These are phyloP conservation scores for Calonectria hongkongensis DNA, from an alignment of 2,329 filamentous ascomycete species.

Conservation along the genomic window DNA sequence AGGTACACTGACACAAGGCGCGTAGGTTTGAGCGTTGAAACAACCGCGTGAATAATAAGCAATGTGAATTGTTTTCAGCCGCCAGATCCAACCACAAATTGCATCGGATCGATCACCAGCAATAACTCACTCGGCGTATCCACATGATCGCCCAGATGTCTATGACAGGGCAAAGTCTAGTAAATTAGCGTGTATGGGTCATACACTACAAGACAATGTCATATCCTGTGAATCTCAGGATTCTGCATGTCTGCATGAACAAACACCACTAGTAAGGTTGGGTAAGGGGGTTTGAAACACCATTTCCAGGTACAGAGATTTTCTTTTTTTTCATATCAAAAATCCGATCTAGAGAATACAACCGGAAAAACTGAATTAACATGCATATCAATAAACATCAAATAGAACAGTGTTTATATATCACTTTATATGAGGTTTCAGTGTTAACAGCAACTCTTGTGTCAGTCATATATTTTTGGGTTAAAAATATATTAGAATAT, in stretches of 20 bases:
- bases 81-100: neutral
- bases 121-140: neutral
- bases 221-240: neutral
- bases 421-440: too few relatives aligned
- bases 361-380: too few relatives aligned
- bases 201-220: neutral
- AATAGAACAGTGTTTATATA: too few relatives aligned
- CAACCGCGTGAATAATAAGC: conserved; percentile 4
- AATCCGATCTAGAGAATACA: too few relatives aligned
- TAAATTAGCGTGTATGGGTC: neutral
- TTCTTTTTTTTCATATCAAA: too few relatives aligned
- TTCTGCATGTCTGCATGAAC: neutral
- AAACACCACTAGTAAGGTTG: neutral
- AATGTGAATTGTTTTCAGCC: conserved; percentile 14
- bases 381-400: too few relatives aligned
- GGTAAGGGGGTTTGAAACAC: neutral
- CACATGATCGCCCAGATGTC: neutral
- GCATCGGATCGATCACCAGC: neutral
- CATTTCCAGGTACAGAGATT: neutral
- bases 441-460: too few relatives aligned
- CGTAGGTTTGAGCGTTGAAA: conserved; percentile 1
- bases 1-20: conserved; percentile 1
- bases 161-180: neutral
- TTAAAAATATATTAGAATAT: too few relatives aligned
- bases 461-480: too few relatives aligned